Base-by-base conservation (phyloP, 345 rosid genomes). In the Brassica cretica region DNA sequence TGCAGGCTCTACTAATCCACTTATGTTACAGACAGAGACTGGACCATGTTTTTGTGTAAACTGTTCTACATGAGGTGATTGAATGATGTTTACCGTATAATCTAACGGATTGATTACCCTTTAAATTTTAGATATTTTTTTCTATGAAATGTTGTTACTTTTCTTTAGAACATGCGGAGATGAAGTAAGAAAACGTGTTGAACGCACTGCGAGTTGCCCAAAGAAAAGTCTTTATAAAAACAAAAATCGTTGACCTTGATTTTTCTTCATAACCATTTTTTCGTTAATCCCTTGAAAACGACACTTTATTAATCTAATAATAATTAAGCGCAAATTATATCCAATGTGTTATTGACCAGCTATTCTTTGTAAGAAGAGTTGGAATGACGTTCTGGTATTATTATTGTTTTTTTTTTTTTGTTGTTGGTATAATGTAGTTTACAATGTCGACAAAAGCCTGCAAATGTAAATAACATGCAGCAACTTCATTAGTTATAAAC, bases 1-100 rank as follows among this genome's bases (percentile, higher is more conserved):
- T 78, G 58, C 69, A 73, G 32, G 2, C 77, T 78, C 76, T 78
- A 61, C 77, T 79, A 61, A 61, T 71, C 60, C 65, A 70, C n/a
- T 41, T 75, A 68, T 44, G 58, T 74, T 12, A 16, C 32, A 62
- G 25, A 37, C 3, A 4, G 15, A 14, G 46, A 12, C 15, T 16
- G 16, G 32, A 68, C 37, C 72, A 66, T 30, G 72, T 32, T 59
- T 41, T 5, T 67, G 71, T 25, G 56, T 44, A 24, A 7, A 21
- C 14, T 27, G 4, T 16, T 64, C 27, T 44, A 24, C 59, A 21
- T 25, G 33, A 11, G 8, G 51, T 76, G 39, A 49, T 63, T 6
- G 8, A 8, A 30, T 62, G 29, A 51, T 58, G 60, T 39, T 27
- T n/a, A 51, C 33, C 18, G 21, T 75, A 25, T 58, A 5, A 56